Base-by-base conservation (phyloP, 768 basidiomycete genomes). In the Tricholoma bakamatsutake region DNA sequence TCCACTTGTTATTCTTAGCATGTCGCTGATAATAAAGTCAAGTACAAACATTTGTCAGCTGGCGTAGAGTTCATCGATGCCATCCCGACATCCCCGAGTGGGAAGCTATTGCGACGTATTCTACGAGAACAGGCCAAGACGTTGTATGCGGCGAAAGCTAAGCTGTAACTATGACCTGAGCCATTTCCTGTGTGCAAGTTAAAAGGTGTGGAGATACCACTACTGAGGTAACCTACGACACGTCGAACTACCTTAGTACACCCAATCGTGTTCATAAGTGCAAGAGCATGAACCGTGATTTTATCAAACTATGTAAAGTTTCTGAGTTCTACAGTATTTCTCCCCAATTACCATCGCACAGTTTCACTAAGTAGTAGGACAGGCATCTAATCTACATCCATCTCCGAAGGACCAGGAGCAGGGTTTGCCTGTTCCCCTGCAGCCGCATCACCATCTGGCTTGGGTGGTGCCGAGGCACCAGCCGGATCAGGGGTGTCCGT, bases 331-430 rank as follows among this genome's bases (percentile, higher is more conserved):
- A 63, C 57, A 60, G 40, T 54, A 58, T 35, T 55, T 39, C 55
- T 59, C 56, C 57, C 39, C 45, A 33, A 60, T 58, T 60, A 60
- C 56, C 55, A 33, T 60, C 47, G 59, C 58, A 63, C 60, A 60
- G 31, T 42, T 30, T 46, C 30, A 42, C 51, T 27, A 43, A 31
- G 48, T 33, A 46, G 34, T 30, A 24, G 3, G 21, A 27, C 10
- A 11, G 12, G n/a, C 42, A 35, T 70, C 73, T 87, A 92, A 76
- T 92, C 90, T 31, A 92, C 80, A 68, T 92, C 90, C 90, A 92
- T 92, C 77, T 90, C 85, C 39, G 81, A 73, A 34, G 86, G 85
- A n/a, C 75, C 82, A 5, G 24, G 43, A 21, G 35, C 4, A 45
- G 43, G 18, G 54, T 75, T 65, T 3, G 69, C 64, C 63, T 75